phyloP scores from a whole-genome alignment of 139 green algal genomes.

The Yamagishiella unicocca region DNA sequence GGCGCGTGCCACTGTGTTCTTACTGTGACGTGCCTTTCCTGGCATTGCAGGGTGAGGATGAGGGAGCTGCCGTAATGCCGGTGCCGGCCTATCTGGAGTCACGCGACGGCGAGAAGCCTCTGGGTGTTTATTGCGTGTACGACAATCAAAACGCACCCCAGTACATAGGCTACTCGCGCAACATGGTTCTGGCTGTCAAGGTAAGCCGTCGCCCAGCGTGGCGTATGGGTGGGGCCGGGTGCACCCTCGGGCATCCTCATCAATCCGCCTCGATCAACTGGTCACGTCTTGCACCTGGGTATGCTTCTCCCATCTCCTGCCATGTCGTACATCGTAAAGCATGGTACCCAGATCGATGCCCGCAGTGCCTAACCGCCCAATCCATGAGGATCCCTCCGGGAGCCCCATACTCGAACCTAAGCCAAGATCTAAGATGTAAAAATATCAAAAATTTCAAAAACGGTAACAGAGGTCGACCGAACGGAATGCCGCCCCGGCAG shows the following conservation, averaged over 20 bases:
- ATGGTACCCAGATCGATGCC: too few relatives aligned
- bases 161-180: constrained; percentile 90
- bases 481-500: too few relatives aligned
- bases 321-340: too few relatives aligned
- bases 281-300: not conserved
- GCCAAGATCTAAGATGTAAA: too few relatives aligned
- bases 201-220: constrained; percentile 53
- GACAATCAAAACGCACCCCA: constrained; percentile 75
- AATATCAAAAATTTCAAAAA: too few relatives aligned
- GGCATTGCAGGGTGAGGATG: constrained; percentile 85
- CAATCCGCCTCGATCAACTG: not conserved
- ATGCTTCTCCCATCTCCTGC: not conserved
- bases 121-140: constrained; percentile 91
- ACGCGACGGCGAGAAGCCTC: constrained; percentile 76
- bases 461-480: too few relatives aligned
- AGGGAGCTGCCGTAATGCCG: constrained; percentile 76
- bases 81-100: constrained; percentile 72
- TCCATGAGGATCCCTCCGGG: too few relatives aligned
- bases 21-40: too few relatives aligned
- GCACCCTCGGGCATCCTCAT: not conserved
- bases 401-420: too few relatives aligned
- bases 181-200: constrained; percentile 86
- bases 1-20: too few relatives aligned
- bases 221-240: not conserved
- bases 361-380: too few relatives aligned